Percentiles rank a stretch among this genome's conserved stretches.
These are phyloP conservation scores for Thermothelomyces thermophilus DNA, from an alignment of 2,329 filamentous ascomycete genomes.

Conservation along the genomic window DNA sequence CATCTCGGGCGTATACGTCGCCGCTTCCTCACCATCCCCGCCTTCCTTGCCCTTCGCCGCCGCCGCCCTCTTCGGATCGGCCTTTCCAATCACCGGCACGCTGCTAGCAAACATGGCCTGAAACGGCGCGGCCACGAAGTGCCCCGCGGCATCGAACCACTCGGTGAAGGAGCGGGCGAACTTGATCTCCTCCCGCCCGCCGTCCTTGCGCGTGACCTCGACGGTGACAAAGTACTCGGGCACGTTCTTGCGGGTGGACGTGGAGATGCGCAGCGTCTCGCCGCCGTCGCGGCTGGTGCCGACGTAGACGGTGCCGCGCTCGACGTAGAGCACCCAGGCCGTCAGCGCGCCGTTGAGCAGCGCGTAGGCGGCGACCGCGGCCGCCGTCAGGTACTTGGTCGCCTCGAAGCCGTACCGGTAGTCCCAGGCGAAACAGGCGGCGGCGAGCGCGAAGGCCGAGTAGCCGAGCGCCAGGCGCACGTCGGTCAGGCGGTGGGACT, in stretches of 20 bases:
- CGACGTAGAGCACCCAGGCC: slow-evolving; percentile 77
- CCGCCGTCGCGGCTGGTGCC: slow-evolving; percentile 53
- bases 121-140: slow-evolving; percentile 68
- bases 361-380: slow-evolving; percentile 73
- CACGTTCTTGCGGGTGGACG: slow-evolving; percentile 67
- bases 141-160: slow-evolving; percentile 70
- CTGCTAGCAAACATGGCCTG: slow-evolving; percentile 69
- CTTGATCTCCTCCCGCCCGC: slow-evolving; percentile 40
- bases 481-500: slow-evolving; percentile 74
- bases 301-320: slow-evolving; percentile 75
- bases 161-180: slow-evolving; percentile 60
- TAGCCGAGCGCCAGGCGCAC: slow-evolving; percentile 81
- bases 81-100: slow-evolving; percentile 57
- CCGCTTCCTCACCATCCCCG: slow-evolving; percentile 24
- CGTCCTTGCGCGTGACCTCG: slow-evolving; percentile 37
- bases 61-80: slow-evolving; percentile 54
- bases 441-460: slow-evolving; percentile 70
- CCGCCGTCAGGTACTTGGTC: slow-evolving; percentile 74
- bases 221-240: slow-evolving; percentile 75
- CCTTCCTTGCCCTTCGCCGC: slow-evolving; percentile 31
- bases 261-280: slow-evolving; percentile 61
- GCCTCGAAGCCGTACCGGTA: slow-evolving; percentile 83
- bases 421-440: slow-evolving; percentile 82
- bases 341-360: slow-evolving; percentile 71
- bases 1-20: slow-evolving; percentile 36